Base-by-base conservation (phyloP, 139 green algal genomes). In the Zygnema circumcarinatum region DNA sequence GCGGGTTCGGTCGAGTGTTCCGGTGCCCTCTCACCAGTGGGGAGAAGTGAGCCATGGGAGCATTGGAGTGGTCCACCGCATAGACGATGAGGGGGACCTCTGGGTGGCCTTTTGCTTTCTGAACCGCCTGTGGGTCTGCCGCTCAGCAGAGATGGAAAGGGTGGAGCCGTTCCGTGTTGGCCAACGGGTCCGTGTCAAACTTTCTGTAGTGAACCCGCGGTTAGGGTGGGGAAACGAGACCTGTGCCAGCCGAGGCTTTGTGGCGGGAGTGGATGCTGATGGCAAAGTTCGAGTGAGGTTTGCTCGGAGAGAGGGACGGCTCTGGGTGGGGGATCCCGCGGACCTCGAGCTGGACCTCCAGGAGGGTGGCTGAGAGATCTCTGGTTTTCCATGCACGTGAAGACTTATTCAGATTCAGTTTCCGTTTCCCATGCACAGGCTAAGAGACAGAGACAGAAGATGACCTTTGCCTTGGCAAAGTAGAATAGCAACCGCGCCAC, bases 171-270 rank as follows among this genome's bases (percentile, higher is more conserved):
- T 84, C 68, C 54, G 76, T 38, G 7, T 84, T 29, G 76, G 76
- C 11, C 35, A 84, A 38, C 35, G 33, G 33, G 76, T 84, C 38
- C 76, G 56, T 38, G 36, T 84, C 7, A 84, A 84, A 52, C 76
- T 11, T 25, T 84, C 76, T 25, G 76, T 84, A 25, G 76, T 11
- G 11, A 84, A 40, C 11, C 76, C 76, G 3, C 76, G 76, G 35
- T 84, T 42, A 52, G 76, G 76, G 11, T 84, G 76, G 76, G 76
- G 76, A 38, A 84, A 79, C 76, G 76, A 84, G 11, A 84, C 76
- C 11, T 52, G 47, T 38, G 35, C 35, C 7, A 72, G 35, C 11
- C 76, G 76, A 79, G 76, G 76, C 74, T 42, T 84, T 81, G 47
- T 84, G 39, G 36, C 76, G 7, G 76, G 76, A 79, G 76, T 84